Conservation (phyloP, 208 protist species). For the Eutreptiella sp. region DNA sequence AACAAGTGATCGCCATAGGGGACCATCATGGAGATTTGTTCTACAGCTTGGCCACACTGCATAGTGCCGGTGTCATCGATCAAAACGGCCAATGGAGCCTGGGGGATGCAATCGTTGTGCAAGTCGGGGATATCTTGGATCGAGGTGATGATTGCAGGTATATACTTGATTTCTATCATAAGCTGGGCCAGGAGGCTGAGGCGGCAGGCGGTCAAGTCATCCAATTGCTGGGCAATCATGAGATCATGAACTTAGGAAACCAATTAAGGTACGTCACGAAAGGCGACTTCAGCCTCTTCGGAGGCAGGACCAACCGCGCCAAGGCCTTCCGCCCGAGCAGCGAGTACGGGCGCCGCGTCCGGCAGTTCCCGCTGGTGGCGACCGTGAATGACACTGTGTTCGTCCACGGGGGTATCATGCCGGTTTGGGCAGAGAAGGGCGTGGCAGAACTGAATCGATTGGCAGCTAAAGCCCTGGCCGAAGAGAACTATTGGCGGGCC, state of each 20-base stretch:
- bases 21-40: too few species aligned
- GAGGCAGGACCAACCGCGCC: constrained; percentile 39
- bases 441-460: constrained; percentile 72
- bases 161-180: constrained; percentile 56
- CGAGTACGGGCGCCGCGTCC: constrained; percentile 52
- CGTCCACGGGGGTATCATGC: constrained; percentile 65
- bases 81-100: too few species aligned
- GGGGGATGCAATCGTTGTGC: too few species aligned
- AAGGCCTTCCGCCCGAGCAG: constrained; percentile 51
- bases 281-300: constrained; percentile 49
- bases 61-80: too few species aligned
- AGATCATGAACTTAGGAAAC: constrained; percentile 67
- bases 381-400: constrained; percentile 52
- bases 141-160: constrained; percentile 52
- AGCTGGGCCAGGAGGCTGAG: constrained; percentile 51
- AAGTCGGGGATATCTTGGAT: constrained; percentile 69
- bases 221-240: constrained; percentile 70
- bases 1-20: too few species aligned
- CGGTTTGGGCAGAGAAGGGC: constrained; percentile 48
- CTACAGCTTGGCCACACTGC: too few species aligned
- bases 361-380: constrained; percentile 52
- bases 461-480: constrained; percentile 38
- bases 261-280: constrained; percentile 58
- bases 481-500: constrained; percentile 44
- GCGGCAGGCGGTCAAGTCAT: constrained; percentile 57